Evolutionary conservation across 192 early-diverging fungal genomes (phyloP), one percentile per base, ranked within the genome.

Genomic region (Diversispora epigaea): DNA sequence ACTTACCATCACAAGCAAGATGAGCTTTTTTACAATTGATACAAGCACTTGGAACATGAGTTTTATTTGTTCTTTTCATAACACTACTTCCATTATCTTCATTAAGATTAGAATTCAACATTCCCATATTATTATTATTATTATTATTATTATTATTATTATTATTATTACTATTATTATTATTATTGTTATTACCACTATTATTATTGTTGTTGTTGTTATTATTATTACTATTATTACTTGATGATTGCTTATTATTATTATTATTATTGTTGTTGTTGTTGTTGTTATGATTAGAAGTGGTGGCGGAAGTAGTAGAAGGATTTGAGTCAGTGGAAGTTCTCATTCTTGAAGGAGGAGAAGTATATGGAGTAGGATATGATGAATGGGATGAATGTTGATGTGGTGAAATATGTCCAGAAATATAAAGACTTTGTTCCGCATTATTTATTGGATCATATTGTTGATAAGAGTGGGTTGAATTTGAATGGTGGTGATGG

Each of bases 41-140:
- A 80, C 94, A 96, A n/a, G 94, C 94, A 76, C 92, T 93, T 41
- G 89, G 88, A 12, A 96, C 94, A 71, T 96, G 93, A 56, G 89
- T 82, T 73, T 91, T 92, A 72, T 82, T 81, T 4, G 78, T 76
- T 65, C 86, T 41, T 64, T 84, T 84, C 7, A 80, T 67, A 64
- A 77, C 75, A 12, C 66, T 32, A 41, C 65, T 14, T 65, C 63
- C 63, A 19, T 54, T 62, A 44, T 64, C 62, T 4, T 64, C 8
- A 21, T 40, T 40, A 43, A 64, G 43, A 41, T 17, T n/a, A 9
- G 62, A n/a, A 43, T 64, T 64, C 2, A 41, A 3, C 40, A 67
- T 22, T 19, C 65, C 41, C 63, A 65, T 46, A 45, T 14, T 49
- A 43, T 8, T 67, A 67, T 21, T 67, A 32, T 32, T 32, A 32